Conservation (phyloP, 176 grass and related monocot genomes). For the Calamus simplicifolius region DNA sequence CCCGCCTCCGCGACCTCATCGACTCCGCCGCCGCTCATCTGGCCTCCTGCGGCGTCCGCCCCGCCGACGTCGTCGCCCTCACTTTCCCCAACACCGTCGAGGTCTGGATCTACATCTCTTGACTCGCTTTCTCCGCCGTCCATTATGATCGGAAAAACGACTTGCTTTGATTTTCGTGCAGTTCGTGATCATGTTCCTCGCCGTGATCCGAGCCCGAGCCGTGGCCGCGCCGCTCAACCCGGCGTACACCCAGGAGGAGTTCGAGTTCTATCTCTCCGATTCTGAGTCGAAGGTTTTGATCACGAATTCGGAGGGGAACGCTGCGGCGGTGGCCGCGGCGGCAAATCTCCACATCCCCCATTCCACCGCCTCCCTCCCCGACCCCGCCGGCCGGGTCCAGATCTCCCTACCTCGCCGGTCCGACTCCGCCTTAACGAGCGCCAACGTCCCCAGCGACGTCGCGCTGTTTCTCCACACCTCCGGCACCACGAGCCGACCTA, state of each 20-base stretch:
- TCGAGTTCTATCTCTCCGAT: slow-evolving; percentile 86
- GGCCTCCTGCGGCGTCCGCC: slow-evolving; percentile 21
- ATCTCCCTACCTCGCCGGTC: slow-evolving; percentile 9
- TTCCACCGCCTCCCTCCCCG: slow-evolving; percentile 25
- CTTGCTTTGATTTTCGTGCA: slow-evolving; percentile 15
- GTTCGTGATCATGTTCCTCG: slow-evolving; percentile 77
- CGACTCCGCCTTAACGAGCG: no score
- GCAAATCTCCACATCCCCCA: slow-evolving; percentile 30
- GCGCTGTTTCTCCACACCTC: slow-evolving; percentile 94
- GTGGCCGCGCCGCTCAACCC: slow-evolving; percentile 71
- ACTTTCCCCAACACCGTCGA: slow-evolving; percentile 84
- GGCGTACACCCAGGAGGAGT: slow-evolving; percentile 82
- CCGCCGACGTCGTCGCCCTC: slow-evolving; percentile 56
- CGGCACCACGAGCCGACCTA: slow-evolving; percentile 87
- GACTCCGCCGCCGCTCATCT: slow-evolving; percentile 46
- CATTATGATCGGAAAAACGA: not conserved
- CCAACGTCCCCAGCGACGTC: slow-evolving; percentile 41
- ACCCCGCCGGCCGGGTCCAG: slow-evolving; percentile 19
- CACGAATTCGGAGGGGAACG: slow-evolving; percentile 59
- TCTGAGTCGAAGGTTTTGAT: slow-evolving; percentile 49
- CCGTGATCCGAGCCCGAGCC: slow-evolving; percentile 50
- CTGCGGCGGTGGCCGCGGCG: slow-evolving; percentile 44
- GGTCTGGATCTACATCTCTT: slow-evolving; percentile 10
- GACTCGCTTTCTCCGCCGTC: not conserved
- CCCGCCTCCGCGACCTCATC: slow-evolving; percentile 49